Evolutionary conservation across 2,329 filamentous ascomycete species (phyloP).

Genomic region (Pseudocercospora vitis): DNA sequence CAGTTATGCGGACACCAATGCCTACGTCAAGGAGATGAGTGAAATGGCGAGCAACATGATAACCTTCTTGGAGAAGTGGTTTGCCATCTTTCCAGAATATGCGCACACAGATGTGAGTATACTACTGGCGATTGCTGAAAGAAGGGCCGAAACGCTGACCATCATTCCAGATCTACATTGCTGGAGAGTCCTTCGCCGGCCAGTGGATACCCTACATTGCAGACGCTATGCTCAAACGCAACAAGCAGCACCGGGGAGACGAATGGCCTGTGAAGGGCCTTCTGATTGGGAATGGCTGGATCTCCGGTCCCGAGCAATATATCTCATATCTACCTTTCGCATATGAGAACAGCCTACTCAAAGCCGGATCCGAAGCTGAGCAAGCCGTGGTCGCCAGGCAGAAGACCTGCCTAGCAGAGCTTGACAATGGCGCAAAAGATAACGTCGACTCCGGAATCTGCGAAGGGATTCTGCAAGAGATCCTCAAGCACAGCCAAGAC

Average conservation of each 20-base stretch:
- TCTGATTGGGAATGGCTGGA: constrained; percentile 97
- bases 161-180: constrained; percentile 75
- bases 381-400: constrained; percentile 68
- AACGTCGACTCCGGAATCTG: constrained; percentile 69
- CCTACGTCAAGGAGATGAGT: constrained; percentile 78
- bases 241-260: constrained; percentile 56
- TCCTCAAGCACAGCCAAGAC: constrained; percentile 64
- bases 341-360: constrained; percentile 71
- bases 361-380: constrained; percentile 65
- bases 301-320: constrained; percentile 87
- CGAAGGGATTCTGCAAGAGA: constrained; percentile 71
- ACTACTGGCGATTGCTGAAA: background rate
- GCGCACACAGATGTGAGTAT: constrained; percentile 83
- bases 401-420: constrained; percentile 62
- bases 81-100: constrained; percentile 85
- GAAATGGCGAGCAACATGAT: constrained; percentile 90
- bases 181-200: constrained; percentile 94
- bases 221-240: constrained; percentile 84
- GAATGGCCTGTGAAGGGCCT: constrained; percentile 81
- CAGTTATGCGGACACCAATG: constrained; percentile 90
- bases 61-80: constrained; percentile 87
- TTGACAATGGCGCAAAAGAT: constrained; percentile 58
- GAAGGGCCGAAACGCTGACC: constrained; percentile 1
- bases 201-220: constrained; percentile 97
- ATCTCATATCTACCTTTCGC: constrained; percentile 79